Evolutionary conservation across 2,329 filamentous ascomycete species (phyloP), one percentile per base, ranked within the genome.

Genomic region (Oidium heveae): DNA sequence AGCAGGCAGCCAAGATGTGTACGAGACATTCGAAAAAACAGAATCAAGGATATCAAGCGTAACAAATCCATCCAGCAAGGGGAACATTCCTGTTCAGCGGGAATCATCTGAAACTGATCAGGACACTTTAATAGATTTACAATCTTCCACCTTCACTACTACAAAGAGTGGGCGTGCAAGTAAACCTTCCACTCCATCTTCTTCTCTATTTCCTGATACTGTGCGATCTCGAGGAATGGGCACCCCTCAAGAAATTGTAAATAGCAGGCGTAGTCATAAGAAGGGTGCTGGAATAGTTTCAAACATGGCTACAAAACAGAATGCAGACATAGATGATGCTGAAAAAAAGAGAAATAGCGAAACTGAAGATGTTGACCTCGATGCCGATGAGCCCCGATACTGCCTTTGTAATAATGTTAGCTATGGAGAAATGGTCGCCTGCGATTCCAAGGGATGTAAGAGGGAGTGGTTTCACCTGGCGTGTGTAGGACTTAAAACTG

Each of bases 341-440:
- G 68, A 66, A 41, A 70, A 68, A 54, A 71, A 68, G 58, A 68
- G 68, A 43, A 69, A 67, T 34, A 70, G 67, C 32, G 70, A 72
- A 13, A 72, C 71, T 24, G 71, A 70, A 0, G 80, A 78, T 13
- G 77, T 79, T 8, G 78, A 82, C 37, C 71, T 73, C 39, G 80
- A 82, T 57, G 77, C 74, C 4, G 77, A 84, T 59, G 84, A 88
- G 64, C 81, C 79, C 39, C 72, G 78, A 15, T 88, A 88, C 66
- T 86, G 84, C 66, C 85, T 85, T 67, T 87, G 84, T 66, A 82
- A 86, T 61, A 76, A 80, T 51, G 79, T 86, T 55, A 86, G 82
- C 62, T 88, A 86, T 63, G 84, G 84, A 20, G 83, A 86, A 68
- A 88, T 88, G 84, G 82, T 88, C 46, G 84, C 81, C 2, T 88